Percentiles rank a stretch among this genome's conserved stretches.
phyloP scores from a whole-genome alignment of 179 eudicot species.

The Carnegiea gigantea region DNA sequence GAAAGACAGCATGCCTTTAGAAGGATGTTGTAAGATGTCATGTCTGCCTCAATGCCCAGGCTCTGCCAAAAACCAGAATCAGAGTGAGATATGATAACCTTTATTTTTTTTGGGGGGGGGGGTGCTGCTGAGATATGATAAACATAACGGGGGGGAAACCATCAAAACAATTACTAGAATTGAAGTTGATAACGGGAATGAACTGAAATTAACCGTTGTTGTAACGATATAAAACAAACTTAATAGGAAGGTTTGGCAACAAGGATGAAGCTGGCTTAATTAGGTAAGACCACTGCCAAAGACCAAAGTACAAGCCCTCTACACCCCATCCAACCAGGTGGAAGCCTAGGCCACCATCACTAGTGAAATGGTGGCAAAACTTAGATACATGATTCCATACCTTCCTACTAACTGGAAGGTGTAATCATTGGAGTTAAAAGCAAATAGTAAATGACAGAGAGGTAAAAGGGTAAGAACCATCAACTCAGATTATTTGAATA shows the following conservation, averaged over 20 bases:
- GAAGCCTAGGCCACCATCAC: neutral
- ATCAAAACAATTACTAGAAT: neutral
- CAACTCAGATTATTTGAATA: neutral
- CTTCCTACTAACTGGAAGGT: neutral
- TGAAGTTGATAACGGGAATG: neutral
- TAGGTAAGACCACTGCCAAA: neutral
- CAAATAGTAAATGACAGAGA: neutral
- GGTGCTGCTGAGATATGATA: too few species aligned
- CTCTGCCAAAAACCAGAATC: conserved; percentile 34
- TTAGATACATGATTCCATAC: neutral
- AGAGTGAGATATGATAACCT: neutral
- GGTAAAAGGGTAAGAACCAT: neutral
- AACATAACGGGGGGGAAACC: too few species aligned
- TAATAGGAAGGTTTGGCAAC: neutral
- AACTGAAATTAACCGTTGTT: neutral
- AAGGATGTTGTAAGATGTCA: conserved; percentile 87
- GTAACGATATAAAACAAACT: neutral
- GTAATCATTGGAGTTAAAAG: neutral
- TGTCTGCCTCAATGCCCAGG: conserved; percentile 67
- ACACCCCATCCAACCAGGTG: neutral
- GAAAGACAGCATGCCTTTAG: conserved; percentile 90
- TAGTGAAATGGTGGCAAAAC: neutral
- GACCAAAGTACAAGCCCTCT: neutral
- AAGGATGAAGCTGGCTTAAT: neutral
- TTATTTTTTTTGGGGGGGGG: too few species aligned